Evolutionary conservation across 208 protist species (phyloP), one percentile per base, ranked within the genome.

Genomic region (Acanthamoeba culbertsoni): DNA sequence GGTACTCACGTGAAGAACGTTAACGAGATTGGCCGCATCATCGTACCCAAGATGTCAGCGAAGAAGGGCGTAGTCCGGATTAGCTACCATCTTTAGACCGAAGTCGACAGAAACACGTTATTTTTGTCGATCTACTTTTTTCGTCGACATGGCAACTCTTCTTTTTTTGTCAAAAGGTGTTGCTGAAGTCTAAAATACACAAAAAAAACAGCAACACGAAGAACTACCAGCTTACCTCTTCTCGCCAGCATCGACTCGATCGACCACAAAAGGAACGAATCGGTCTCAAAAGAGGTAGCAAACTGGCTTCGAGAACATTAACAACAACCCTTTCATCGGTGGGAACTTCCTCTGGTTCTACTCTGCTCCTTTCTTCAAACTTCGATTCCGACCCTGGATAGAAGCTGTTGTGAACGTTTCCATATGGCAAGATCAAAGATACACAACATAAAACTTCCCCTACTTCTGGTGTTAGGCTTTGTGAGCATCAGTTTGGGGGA

Each of bases 31-130:
- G 75, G 75, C 75, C 45, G 75, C 5, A 51, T 86, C 31, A 31
- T 26, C 42, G 42, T 86, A 6, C 45, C 42, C 45, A 51, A 59
- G 75, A 86, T 86, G 48, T 62, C 75, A 6, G 42, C 75, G n/a
- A 86, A 59, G 48, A 86, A 86, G 75, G 48, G 48, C 20, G 75
- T 86, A 18, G 75, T 86, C 23, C 75, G 75, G 12, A 59, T 86
- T 26, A 86, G 48, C 31, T 86, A 86, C 14, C 33, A 23, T 28
- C 31, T 86, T 18, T 14, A 51, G 0, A 37, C 14, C 40, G 26
- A 84, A 28, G 12, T 16, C 23, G 37, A 37, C 45, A 37, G 75
- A 57, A 55, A 46, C 45, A 86, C 26, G 26, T n/a, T 3, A 5
- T 12, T 57, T 12, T 23, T 57, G 51, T 1, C 51, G 51, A n/a